Evolutionary conservation across 305 asterid genomes (phyloP), one percentile per base, ranked within the genome.

Genomic region (Withania somnifera): DNA sequence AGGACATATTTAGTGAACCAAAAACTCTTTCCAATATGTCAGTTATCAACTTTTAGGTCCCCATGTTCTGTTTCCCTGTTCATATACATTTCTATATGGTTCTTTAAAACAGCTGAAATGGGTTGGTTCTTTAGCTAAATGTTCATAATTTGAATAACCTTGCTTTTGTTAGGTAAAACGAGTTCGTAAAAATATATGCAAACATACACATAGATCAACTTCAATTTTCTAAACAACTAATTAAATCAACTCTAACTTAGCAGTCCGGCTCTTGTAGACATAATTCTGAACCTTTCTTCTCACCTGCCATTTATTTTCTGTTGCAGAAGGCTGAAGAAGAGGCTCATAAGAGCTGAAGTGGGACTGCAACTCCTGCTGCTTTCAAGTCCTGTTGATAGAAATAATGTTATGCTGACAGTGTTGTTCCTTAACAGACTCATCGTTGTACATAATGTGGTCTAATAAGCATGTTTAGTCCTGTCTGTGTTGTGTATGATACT

Each of bases 291-390:
- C n/a, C 77, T 45, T 71, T 24, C 2, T 71, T 45, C 79, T 24
- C 15, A 71, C 34, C 36, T 24, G 1, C 4, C 40, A 14, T 32
- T 19, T 64, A 64, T 79, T 10, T 71, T 36, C 61, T 60, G 77
- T 78, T 11, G 20, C 82, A 84, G 90, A 86, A 84, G 88, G 88
- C 87, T 64, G 87, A 85, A 24, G 87, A 64, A 52, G 88, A 64
- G 79, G 22, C 87, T 78, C 77, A 8, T 4, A 67, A 90, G 87
- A 83, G 73, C 78, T 88, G 89, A 90, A 86, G 85, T 47, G 82
- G 80, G 51, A 47, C 87, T 60, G 67, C 86, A 57, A 11, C 79
- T 82, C 83, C 76, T 85, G 76, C 76, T 85, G 76, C 53, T 69
- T 66, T 61, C 71, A 75, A 9, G 14, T 52, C 54, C 30, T 61